Percentiles rank a stretch among this genome's conserved stretches.
Evolutionary conservation across 257 asterid species (phyloP).

Genomic region (Solanum clarkiae): DNA sequence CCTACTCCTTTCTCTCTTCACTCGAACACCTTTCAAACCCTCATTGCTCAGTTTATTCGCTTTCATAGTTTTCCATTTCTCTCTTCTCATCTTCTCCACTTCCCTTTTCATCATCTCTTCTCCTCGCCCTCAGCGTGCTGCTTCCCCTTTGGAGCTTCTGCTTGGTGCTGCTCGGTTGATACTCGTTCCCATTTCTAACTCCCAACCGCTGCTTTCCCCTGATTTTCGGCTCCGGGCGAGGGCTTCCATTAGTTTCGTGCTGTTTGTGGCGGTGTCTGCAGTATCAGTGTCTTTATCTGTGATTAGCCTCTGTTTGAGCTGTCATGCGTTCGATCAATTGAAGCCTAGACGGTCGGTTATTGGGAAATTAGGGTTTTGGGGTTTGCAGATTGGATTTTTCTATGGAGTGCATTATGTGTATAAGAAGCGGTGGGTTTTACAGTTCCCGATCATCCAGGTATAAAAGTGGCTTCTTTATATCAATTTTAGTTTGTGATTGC

Average conservation of each 20-base stretch:
- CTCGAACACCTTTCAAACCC: conserved; percentile 19
- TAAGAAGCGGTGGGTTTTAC: conserved; percentile 66
- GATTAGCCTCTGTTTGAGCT: conserved; percentile 51
- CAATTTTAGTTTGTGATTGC: not conserved
- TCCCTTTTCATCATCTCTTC: conserved; percentile 61
- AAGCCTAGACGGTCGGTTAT: conserved; percentile 13
- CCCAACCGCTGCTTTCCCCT: conserved; percentile 11
- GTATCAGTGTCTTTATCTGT: conserved; percentile 32
- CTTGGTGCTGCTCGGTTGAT: conserved; percentile 35
- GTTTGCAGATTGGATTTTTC: conserved; percentile 45
- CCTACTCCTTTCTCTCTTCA: conserved; percentile 38
- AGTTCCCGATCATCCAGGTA: conserved; percentile 90
- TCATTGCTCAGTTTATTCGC: conserved; percentile 22
- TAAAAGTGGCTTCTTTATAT: not conserved
- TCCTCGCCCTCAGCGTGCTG: conserved; percentile 44
- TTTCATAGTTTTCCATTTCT: conserved; percentile 45
- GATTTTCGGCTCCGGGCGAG: conserved; percentile 31
- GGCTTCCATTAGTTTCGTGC: conserved; percentile 49
- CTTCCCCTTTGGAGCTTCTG: conserved; percentile 44
- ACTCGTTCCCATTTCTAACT: conserved; percentile 32
- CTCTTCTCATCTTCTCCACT: conserved; percentile 40
- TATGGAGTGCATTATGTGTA: conserved; percentile 61
- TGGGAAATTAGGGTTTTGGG: conserved; percentile 54
- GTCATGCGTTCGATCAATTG: conserved; percentile 16
- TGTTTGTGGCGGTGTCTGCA: conserved; percentile 45